Evolutionary conservation across 129 eudicot genomes (phyloP).

Genomic region (Lactuca sativa): DNA sequence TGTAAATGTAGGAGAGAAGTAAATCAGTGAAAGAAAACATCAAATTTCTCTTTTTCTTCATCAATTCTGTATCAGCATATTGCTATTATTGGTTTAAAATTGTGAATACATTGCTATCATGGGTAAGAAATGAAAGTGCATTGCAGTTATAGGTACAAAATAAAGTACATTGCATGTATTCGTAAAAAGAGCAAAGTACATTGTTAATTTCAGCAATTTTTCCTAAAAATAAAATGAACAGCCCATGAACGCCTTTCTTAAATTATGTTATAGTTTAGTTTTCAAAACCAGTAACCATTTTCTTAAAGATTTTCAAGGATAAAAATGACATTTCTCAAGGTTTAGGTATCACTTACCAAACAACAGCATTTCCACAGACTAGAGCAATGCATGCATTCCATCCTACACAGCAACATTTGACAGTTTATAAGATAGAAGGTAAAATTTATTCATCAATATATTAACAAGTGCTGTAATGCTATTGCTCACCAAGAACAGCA

Average conservation of each 20-base stretch:
- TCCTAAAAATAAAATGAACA: neutral
- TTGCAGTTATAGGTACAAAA: no score
- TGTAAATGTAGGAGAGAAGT: no score
- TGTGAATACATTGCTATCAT: no score
- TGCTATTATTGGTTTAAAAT: no score
- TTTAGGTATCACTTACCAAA: slow-evolving; percentile 62
- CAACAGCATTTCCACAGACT: slow-evolving; percentile 96
- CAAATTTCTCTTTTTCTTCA: no score
- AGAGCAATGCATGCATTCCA: slow-evolving; percentile 99
- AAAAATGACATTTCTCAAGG: slow-evolving; percentile 6
- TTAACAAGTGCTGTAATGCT: slow-evolving; percentile 6
- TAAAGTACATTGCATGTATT: no score
- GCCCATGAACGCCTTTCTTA: neutral
- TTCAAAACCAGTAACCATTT: slow-evolving; percentile 3
- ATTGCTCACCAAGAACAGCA: slow-evolving; percentile 93
- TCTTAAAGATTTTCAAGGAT: neutral
- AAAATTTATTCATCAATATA: neutral
- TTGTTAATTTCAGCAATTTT: no score
- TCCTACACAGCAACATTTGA: slow-evolving; percentile 48
- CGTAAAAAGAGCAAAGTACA: no score
- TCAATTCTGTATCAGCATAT: no score
- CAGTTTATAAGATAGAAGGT: neutral
- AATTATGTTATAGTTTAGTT: slow-evolving; percentile 7
- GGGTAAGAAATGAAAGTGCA: no score
- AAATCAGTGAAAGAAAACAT: no score